A percentile compares a stretch with the other conserved stretches of the same genome.
phyloP scores from a whole-genome alignment of 768 basidiomycete species.

The Boletus subcaerulescens region DNA sequence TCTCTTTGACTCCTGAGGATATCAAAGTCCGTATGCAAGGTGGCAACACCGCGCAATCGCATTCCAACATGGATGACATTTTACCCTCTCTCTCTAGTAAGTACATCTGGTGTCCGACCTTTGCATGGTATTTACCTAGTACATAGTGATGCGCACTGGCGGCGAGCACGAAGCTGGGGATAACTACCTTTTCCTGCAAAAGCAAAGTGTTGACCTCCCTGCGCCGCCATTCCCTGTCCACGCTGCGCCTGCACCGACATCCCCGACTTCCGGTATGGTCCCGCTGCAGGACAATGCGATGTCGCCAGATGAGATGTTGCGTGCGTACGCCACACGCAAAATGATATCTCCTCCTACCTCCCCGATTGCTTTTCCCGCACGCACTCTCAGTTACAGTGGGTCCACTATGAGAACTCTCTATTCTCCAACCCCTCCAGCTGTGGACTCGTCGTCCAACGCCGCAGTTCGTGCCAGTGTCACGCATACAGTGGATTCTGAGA shows the following conservation, averaged over 20 bases:
- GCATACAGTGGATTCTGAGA: slow-evolving; percentile 12
- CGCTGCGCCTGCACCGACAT: slow-evolving; percentile 27
- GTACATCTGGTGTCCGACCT: slow-evolving; percentile 22
- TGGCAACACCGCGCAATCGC: slow-evolving; percentile 27
- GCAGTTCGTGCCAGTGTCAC: slow-evolving; percentile 4
- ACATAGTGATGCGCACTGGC: slow-evolving; percentile 72
- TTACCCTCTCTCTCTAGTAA: slow-evolving; percentile 67
- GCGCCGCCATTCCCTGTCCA: slow-evolving; percentile 34
- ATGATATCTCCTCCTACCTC: slow-evolving; percentile 33
- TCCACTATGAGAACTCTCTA: slow-evolving; percentile 31
- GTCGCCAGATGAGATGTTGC: slow-evolving; percentile 75
- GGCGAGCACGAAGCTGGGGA: slow-evolving; percentile 27
- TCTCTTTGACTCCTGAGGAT: slow-evolving; percentile 54
- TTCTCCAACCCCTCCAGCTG: slow-evolving; percentile 15
- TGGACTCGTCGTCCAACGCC: slow-evolving; percentile 3
- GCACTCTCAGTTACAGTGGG: slow-evolving; percentile 22
- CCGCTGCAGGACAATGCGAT: slow-evolving; percentile 41
- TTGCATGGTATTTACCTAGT: slow-evolving; percentile 5
- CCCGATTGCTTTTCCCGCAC: slow-evolving; percentile 30
- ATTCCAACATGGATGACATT: slow-evolving; percentile 51
- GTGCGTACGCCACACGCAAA: slow-evolving; percentile 60
- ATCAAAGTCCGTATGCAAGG: slow-evolving; percentile 53
- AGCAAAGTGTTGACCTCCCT: slow-evolving; percentile 26
- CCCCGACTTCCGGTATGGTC: slow-evolving; percentile 39
- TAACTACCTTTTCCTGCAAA: slow-evolving; percentile 45